A percentile compares a stretch with the other conserved stretches of the same genome.
Conservation (phyloP, 2,329 filamentous ascomycete species). For the Trichoderma citrinoviride region DNA sequence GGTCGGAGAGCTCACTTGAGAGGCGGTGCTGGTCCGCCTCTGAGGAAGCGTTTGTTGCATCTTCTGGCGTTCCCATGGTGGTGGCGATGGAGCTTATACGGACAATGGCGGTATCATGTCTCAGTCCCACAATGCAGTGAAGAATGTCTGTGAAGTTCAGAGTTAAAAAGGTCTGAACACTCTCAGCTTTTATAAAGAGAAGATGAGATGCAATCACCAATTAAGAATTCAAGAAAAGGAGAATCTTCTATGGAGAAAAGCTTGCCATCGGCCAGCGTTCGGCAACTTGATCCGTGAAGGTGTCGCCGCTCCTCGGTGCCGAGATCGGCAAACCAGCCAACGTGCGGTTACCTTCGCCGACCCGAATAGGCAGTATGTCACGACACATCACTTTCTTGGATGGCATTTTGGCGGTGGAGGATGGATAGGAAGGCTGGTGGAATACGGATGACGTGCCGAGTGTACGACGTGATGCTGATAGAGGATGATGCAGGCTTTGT, state of each 20-base stretch:
- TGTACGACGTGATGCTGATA: not conserved
- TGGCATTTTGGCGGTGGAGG: not conserved
- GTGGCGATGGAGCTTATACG: not conserved
- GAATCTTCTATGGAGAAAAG: too few species aligned
- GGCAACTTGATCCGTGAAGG: conserved; percentile 13
- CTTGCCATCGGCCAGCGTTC: conserved; percentile 11
- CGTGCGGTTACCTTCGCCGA: not conserved
- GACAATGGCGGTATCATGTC: not conserved
- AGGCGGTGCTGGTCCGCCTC: conserved; percentile 4
- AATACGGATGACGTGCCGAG: not conserved
- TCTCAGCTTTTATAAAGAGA: not conserved
- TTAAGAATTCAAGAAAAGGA: too few species aligned
- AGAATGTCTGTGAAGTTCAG: not conserved
- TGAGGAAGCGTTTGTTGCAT: not conserved
- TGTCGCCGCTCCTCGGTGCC: conserved; percentile 27
- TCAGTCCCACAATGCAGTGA: too few species aligned
- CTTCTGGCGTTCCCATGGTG: conserved; percentile 5
- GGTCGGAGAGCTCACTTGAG: not conserved
- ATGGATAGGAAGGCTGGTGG: not conserved
- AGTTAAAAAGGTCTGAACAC: not conserved
- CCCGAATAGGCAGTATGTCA: conserved; percentile 4
- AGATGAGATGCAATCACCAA: not conserved
- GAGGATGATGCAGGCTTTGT: not conserved
- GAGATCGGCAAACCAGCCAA: conserved; percentile 25
- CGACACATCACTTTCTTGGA: not conserved